Evolutionary conservation across 495 filamentous ascomycete species (phyloP).

Genomic region (Antarctomyces pellizariae): DNA sequence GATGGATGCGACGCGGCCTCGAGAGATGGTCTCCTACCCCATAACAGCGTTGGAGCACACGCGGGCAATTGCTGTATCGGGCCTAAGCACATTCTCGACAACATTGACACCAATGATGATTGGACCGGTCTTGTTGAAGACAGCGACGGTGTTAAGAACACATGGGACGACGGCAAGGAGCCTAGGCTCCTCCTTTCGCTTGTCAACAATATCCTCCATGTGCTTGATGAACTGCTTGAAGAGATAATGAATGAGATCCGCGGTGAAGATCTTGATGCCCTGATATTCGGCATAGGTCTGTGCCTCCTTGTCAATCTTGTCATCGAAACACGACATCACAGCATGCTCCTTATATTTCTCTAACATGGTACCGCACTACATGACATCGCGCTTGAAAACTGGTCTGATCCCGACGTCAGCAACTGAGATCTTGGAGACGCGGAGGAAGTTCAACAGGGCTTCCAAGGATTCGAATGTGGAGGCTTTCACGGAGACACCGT

Average conservation of each 20-base stretch:
- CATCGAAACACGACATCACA: conserved; percentile 98
- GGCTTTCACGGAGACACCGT: conserved; percentile 90
- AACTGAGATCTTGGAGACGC: conserved; percentile 85
- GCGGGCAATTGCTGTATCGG: conserved; percentile 73
- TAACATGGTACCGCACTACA: conserved; percentile 88
- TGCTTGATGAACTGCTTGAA: conserved; percentile 94
- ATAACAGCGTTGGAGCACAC: conserved; percentile 62
- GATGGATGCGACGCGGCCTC: conserved; percentile 88
- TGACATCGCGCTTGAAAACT: conserved; percentile 95
- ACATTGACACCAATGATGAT: conserved; percentile 96
- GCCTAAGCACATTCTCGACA: conserved; percentile 57
- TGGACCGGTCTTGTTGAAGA: conserved; percentile 96
- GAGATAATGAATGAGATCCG: conserved; percentile 96
- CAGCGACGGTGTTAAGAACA: conserved; percentile 63
- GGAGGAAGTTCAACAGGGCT: conserved; percentile 88
- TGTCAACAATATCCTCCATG: conserved; percentile 62
- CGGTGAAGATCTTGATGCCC: conserved; percentile 94
- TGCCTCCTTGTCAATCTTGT: conserved; percentile 96
- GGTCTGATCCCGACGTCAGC: conserved; percentile 94
- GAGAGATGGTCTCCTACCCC: conserved; percentile 50
- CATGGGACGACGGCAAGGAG: conserved; percentile 92
- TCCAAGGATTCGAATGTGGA: conserved; percentile 95
- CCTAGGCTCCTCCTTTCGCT: conserved; percentile 91
- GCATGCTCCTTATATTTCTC: conserved; percentile 91
- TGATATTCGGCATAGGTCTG: conserved; percentile 76